Evolutionary conservation across 768 basidiomycete genomes (phyloP), one percentile per base, ranked within the genome.

Genomic region (Calocera viscosa): DNA sequence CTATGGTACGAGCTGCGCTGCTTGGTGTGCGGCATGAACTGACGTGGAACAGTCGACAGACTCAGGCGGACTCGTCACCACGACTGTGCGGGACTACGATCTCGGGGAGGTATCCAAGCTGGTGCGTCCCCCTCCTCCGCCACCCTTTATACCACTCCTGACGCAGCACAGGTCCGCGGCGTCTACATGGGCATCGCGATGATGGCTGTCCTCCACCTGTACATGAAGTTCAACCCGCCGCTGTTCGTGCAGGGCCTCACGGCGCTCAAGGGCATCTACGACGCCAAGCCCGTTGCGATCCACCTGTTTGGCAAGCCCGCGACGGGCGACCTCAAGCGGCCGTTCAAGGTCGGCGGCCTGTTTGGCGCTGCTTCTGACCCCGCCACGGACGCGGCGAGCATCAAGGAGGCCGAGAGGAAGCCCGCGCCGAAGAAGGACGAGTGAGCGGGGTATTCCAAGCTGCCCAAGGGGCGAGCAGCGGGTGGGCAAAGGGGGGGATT

Each of bases 201-300:
- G 87, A 94, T 94, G 89, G 82, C 74, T 67, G 88, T 94, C 82
- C 86, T 97, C 80, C 95, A 99, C 79, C 69, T 89, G 65, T 98
- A 97, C 83, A 80, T 98, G 79, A 86, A 90, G 75, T 97, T 90
- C 83, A 94, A 93, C 7, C 94, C 95, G 74, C 95, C 95, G 7
- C 84, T 98, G 70, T 95, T 97, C 79, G 89, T 97, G 70, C 95
- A 97, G 76, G 84, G 84, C 14, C 83, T 99, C 71, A 96, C 95
- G 92, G 91, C 90, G n/a, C 67, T 96, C 73, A 98, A 99, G 81
- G 83, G 82, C 49, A 76, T 94, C 32, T 91, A 89, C 76, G 94
- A 97, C 73, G 86, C 89, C 67, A 92, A 92, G 74, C 83, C 84
- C 19, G 82, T 94, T 69, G 81, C 86, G 40, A 87, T 99, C 68